Evolutionary conservation across 2,329 filamentous ascomycete genomes (phyloP).

Genomic region (Ophiostoma perfectum): DNA sequence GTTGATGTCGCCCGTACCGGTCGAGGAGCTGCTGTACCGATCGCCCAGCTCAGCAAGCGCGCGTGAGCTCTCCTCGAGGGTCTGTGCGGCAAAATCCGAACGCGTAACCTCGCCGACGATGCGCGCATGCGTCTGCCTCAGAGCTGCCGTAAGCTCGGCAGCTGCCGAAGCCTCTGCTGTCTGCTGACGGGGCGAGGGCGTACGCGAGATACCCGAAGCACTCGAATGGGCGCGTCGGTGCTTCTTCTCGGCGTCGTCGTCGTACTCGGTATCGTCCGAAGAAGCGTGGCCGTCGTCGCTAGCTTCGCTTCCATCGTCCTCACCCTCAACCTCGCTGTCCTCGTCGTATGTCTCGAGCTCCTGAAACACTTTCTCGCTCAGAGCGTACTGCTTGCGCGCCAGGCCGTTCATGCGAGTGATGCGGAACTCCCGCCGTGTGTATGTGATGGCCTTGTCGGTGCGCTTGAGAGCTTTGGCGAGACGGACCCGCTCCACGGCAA

Average conservation of each 20-base stretch:
- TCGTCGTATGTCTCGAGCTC: constrained; percentile 59
- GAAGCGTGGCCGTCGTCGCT: constrained; percentile 10
- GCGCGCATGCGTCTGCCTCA: constrained; percentile 79
- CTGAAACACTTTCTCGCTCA: constrained; percentile 66
- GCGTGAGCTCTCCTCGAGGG: constrained; percentile 74
- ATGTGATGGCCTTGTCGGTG: constrained; percentile 60
- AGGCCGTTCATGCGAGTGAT: constrained; percentile 73
- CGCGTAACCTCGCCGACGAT: constrained; percentile 80
- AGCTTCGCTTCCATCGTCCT: constrained; percentile 29
- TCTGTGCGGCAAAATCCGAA: constrained; percentile 85
- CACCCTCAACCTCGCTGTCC: constrained; percentile 28
- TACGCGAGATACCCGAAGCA: constrained; percentile 40
- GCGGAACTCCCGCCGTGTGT: constrained; percentile 60
- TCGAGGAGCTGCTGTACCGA: constrained; percentile 67
- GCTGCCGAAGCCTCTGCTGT: constrained; percentile 64
- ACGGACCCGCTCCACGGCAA: constrained; percentile 53
- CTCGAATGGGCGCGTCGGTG: too few relatives aligned
- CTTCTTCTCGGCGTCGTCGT: too few relatives aligned
- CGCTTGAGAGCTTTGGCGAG: constrained; percentile 62
- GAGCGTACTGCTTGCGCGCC: constrained; percentile 65
- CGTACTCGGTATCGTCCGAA: too few relatives aligned
- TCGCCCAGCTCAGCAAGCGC: constrained; percentile 77
- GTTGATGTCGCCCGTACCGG: constrained; percentile 67
- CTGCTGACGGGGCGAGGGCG: constrained; percentile 40
- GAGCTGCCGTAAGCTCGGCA: constrained; percentile 74